Evolutionary conservation across 169 alveolate species (phyloP), one percentile per base, ranked within the genome.

Genomic region (Plasmodium coatneyi): DNA sequence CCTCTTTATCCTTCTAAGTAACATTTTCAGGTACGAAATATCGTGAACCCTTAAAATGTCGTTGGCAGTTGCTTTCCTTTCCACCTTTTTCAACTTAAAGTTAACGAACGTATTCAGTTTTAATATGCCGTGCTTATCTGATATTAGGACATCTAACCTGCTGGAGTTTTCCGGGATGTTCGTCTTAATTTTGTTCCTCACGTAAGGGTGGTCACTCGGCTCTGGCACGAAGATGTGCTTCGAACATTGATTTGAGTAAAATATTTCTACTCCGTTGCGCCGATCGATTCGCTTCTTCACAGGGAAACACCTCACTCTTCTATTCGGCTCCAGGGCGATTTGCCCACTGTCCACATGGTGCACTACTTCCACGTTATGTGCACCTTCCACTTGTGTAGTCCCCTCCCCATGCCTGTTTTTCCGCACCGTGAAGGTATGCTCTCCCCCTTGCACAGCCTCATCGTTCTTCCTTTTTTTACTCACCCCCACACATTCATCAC

Each of bases 31-130:
- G 91, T 99, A 99, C 49, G 97, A 97, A 89, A 97, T 96, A 81
- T 98, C 99, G 92, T 99, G 99, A 4, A 99, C 99, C 93, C 99
- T 94, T 87, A 98, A 96, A 28, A 99, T 96, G 95, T 99, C 99
- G 39, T 98, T 97, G 25, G 98, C 92, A 4, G 96, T 83, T 1
- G 99, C 99, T 16, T 97, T 97, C 41, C 97, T 95, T 2, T 98
- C 96, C 70, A 94, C 80, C 66, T 95, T 97, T 39, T 86, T 83
- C 92, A 97, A 93, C 70, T 96, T 96, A 71, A 97, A 92, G 76
- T 95, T 83, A 16, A 96, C 95, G 70, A 98, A 93, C 43, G 96
- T 97, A 30, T 93, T 97, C 70, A 97, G 93, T 71, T 96, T 94
- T 80, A 98, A 93, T 14, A 98, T 95, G 14, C 98, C 99, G 49